These are phyloP conservation scores for Pterocarpus santalinus DNA, from an alignment of 306 rosid species.

Conservation along the genomic window DNA sequence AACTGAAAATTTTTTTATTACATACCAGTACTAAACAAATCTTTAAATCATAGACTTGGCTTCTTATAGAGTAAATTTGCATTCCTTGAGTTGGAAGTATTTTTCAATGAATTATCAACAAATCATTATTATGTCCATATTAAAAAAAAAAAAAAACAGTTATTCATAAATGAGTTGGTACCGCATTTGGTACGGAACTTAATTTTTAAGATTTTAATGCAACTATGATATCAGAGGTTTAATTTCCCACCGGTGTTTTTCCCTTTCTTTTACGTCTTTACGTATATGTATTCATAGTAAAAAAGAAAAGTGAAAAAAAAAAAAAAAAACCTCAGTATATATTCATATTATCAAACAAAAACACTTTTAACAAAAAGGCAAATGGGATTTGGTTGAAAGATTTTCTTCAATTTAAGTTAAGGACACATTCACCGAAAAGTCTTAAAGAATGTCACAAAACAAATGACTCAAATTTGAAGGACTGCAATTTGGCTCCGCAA, in stretches of 20 bases:
- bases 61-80: neutral
- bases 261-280: neutral
- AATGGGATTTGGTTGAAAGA: neutral
- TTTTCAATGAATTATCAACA: neutral
- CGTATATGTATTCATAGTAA: neutral
- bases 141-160: neutral
- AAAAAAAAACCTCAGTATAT: neutral
- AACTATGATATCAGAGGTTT: neutral
- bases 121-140: neutral
- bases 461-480: conserved; percentile 33
- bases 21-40: too few species aligned
- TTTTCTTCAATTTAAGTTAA: neutral
- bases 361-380: neutral
- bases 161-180: neutral
- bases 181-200: neutral
- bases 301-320: neutral
- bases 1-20: too few species aligned
- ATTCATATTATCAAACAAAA: neutral
- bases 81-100: conserved; percentile 7
- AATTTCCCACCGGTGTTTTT: neutral
- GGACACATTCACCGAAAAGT: neutral
- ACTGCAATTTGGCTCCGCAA: conserved; percentile 38
- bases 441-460: neutral
- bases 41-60: neutral
- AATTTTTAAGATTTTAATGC: neutral